These are phyloP conservation scores for Hymenoscyphus fraxineus DNA, from an alignment of 2,329 filamentous ascomycete species.

Conservation along the genomic window DNA sequence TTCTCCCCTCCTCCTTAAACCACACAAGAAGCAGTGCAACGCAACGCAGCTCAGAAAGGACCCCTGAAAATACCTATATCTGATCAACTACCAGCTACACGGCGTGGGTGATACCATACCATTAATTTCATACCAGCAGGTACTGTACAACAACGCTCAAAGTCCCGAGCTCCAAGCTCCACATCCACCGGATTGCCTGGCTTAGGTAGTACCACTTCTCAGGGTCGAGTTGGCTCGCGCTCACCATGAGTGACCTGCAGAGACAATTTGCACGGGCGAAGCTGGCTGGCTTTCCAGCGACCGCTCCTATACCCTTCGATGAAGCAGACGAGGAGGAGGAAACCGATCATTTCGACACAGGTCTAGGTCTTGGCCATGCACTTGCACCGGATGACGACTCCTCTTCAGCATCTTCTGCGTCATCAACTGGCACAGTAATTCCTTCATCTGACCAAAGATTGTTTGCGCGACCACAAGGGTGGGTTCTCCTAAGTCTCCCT, in stretches of 20 bases:
- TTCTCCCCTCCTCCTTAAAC: too few relatives aligned
- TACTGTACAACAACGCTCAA: neutral
- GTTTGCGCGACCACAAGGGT: constrained; percentile 69
- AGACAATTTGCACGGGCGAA: constrained; percentile 75
- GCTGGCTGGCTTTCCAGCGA: constrained; percentile 53
- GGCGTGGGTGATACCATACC: neutral
- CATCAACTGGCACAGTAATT: constrained; percentile 87
- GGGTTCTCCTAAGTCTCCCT: constrained; percentile 37
- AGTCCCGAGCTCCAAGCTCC: neutral
- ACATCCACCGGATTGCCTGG: neutral
- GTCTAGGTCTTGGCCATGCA: constrained; percentile 36
- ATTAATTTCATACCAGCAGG: neutral
- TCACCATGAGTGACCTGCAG: constrained; percentile 74
- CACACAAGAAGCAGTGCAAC: too few relatives aligned
- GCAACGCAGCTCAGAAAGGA: too few relatives aligned
- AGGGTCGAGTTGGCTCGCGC: constrained; percentile 21
- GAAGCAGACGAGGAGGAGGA: constrained; percentile 48
- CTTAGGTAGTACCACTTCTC: neutral
- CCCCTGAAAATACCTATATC: too few relatives aligned
- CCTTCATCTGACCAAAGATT: constrained; percentile 70
- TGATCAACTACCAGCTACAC: neutral
- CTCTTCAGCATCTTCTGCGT: constrained; percentile 78
- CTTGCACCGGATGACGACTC: constrained; percentile 56
- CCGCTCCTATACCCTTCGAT: constrained; percentile 48
- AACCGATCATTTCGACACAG: constrained; percentile 39